These are phyloP conservation scores for Ophiostoma himal-ulmi DNA, from an alignment of 2,329 filamentous ascomycete species.

Conservation along the genomic window DNA sequence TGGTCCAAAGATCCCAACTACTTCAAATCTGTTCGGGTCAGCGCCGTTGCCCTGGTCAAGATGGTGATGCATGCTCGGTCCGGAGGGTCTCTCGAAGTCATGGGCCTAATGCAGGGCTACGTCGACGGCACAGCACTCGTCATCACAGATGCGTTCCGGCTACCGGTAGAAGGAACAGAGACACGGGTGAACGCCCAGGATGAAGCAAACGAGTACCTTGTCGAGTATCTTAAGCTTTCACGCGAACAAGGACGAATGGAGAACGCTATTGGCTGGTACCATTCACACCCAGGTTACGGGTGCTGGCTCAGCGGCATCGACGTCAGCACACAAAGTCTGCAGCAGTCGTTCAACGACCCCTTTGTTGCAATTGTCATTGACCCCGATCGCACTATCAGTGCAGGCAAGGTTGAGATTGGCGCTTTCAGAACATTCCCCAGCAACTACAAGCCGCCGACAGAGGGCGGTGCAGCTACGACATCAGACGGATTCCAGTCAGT, in stretches of 20 bases:
- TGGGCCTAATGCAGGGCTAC: conserved; percentile 98
- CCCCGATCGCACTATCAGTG: conserved; percentile 88
- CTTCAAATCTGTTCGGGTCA: conserved; percentile 92
- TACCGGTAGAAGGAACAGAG: conserved; percentile 97
- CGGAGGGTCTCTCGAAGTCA: conserved; percentile 85
- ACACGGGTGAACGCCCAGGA: conserved; percentile 93
- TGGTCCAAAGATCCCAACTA: conserved; percentile 76
- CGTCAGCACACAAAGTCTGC: conserved; percentile 76
- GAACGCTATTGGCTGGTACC: conserved; percentile 97
- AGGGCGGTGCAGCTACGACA: conserved; percentile 28
- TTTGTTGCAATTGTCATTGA: conserved; percentile 96
- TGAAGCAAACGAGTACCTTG: conserved; percentile 95
- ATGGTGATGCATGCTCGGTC: conserved; percentile 99
- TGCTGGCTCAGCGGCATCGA: conserved; percentile 98
- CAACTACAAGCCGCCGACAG: conserved; percentile 52
- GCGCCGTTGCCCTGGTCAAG: conserved; percentile 87
- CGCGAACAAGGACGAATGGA: conserved; percentile 73
- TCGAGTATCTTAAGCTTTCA: conserved; percentile 71
- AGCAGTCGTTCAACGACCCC: conserved; percentile 81
- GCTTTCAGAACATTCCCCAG: conserved; percentile 89
- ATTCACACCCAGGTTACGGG: conserved; percentile 93
- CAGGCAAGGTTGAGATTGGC: conserved; percentile 94
- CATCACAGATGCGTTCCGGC: conserved; percentile 85
- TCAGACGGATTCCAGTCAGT: conserved; percentile 67
- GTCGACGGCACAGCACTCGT: conserved; percentile 79